These are phyloP conservation scores for Agapanthus africanus DNA, from an alignment of 106 monocot species.

Conservation along the genomic window DNA sequence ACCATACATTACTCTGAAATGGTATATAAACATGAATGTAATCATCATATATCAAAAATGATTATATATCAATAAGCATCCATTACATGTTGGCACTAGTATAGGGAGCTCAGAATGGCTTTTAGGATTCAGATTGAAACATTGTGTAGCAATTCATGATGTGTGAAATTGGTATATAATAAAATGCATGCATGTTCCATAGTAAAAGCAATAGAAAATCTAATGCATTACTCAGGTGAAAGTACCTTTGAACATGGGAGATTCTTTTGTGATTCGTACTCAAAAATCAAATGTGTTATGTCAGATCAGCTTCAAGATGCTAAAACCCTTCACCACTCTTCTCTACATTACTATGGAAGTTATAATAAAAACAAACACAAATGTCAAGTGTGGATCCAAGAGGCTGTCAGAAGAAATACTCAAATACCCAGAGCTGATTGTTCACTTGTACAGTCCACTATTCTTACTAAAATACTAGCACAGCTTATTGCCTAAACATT, in stretches of 20 bases:
- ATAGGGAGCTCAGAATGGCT: background rate
- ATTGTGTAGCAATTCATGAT: background rate
- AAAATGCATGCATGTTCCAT: background rate
- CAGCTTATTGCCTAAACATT: background rate
- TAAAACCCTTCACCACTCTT: background rate
- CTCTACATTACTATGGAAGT: background rate
- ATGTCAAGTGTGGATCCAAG: background rate
- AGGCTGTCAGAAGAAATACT: background rate
- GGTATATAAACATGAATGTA: background rate
- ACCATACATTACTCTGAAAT: background rate
- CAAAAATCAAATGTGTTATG: background rate
- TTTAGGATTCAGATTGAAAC: background rate
- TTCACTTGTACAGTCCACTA: background rate
- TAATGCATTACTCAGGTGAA: background rate
- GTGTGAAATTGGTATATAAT: background rate
- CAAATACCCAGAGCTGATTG: background rate
- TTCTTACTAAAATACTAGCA: background rate
- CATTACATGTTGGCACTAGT: background rate
- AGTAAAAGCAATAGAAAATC: background rate
- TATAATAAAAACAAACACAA: background rate
- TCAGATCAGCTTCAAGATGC: background rate
- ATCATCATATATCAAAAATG: background rate
- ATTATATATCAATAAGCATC: background rate
- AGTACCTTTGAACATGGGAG: background rate
- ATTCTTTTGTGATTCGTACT: background rate